Base-by-base conservation (phyloP, 257 asterid species). In the Thymus quinquecostatus region DNA sequence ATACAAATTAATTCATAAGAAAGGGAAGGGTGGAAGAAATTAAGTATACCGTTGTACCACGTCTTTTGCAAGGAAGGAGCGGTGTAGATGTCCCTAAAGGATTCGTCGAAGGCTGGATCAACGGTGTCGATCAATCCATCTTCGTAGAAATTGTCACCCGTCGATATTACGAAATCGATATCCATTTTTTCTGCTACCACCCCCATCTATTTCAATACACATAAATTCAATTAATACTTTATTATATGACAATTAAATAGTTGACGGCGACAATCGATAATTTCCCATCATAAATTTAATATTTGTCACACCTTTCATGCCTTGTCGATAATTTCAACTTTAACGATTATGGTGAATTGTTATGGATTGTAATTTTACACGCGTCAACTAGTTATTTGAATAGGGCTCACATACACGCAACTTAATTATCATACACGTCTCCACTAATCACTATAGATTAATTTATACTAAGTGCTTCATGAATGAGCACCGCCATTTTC, bases 91-190 rank as follows among this genome's bases (percentile, higher is more conserved):
- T 80, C 64, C 47, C 78, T 78, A 49, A 90, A 90, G 5, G 92
- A 90, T 33, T 82, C 75, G 21, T 86, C 75, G 71, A 90, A 90
- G 13, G 85, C 75, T 12, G 81, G 71, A 80, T 90, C 96, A 44
- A 84, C 51, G 6, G 58, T 80, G 60, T 78, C 75, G 1, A 27
- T 80, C 44, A 90, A 79, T 62, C 95, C 96, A 21, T 68, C 27
- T 0, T 84, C 83, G 32, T 90, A 90, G 51, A 90, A 87, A 69
- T 89, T 89, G 69, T 89, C 96, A 3, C 96, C 96, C 0, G 87
- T 82, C 0, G 96, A 89, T 29, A 89, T 80, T 30, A 86, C 69
- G 45, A 86, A 90, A 80, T 90, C 92, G 1, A 76, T 30, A 0
- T 83, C 74, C 68, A 65, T 74, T 74, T 75, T 58, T 64, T 74